Evolutionary conservation across 805 yeast genomes (phyloP), one percentile per base, ranked within the genome.

Genomic region (Komagataella pseudopastoris): DNA sequence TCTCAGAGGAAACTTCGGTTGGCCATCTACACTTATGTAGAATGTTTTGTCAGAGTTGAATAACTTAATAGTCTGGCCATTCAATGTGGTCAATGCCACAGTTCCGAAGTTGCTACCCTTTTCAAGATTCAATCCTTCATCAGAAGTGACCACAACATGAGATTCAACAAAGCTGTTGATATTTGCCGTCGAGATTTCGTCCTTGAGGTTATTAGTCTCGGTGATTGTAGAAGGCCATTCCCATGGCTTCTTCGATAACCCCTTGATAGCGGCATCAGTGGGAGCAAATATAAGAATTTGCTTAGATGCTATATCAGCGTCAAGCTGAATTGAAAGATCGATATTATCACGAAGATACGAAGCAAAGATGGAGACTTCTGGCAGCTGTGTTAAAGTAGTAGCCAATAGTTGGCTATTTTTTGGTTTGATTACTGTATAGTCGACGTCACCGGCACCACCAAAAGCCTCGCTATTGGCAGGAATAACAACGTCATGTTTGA

Each of bases 191-290:
- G 80, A 73, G 0, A 74, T 66, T 30, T 67, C 63, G 51, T 82
- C 88, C 47, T 75, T 72, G 49, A 63, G 62, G 44, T 72, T 59
- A 1, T 62, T 61, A 36, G 63, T 67, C 6, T 67, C 71, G 20
- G 70, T 70, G 14, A 78, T 68, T 4, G 69, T 58, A 6, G 60
- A 62, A 0, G 95, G 95, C 63, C 83, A 88, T 60, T 83, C 83
- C 96, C 95, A 88, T 18, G 96, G 96, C 62, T 87, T 88, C 51
- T 63, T 52, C 3, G 64, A 10, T 49, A 82, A 60, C 1, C 71
- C 65, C 36, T 67, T 66, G 53, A 88, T 70, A 3, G 88, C 90
- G 10, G 63, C 64, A 59, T 88, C 79, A 2, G 79, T 70, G 6
- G 96, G 96, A 2, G 95, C 87, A 59, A 88, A 75, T 6, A 88